These are phyloP conservation scores for Rhodotorula sp. DNA, from an alignment of 1,284 basidiomycete genomes.

Conservation along the genomic window DNA sequence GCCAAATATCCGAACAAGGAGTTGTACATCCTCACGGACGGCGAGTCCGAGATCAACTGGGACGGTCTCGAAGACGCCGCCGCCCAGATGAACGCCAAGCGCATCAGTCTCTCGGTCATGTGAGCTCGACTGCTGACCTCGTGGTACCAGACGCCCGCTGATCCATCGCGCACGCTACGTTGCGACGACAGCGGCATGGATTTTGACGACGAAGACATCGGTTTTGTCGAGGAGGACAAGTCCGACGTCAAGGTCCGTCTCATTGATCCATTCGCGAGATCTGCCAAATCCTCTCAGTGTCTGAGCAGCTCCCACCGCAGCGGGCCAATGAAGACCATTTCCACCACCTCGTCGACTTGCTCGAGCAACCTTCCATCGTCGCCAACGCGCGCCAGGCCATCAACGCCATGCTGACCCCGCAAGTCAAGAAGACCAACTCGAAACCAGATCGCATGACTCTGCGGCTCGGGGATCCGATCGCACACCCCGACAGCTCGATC, in stretches of 20 bases:
- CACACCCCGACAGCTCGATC: conserved; percentile 66
- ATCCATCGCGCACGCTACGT: background rate
- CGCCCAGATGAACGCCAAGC: conserved; percentile 34
- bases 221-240: conserved; percentile 67
- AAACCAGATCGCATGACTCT: conserved; percentile 63
- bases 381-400: conserved; percentile 71
- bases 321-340: conserved; percentile 75
- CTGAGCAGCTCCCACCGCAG: conserved; percentile 51
- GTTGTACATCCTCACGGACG: conserved; percentile 50
- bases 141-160: no score
- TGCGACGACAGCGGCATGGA: conserved; percentile 61
- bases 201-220: conserved; percentile 73
- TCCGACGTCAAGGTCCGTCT: conserved; percentile 63
- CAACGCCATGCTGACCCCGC: conserved; percentile 65
- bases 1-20: conserved; percentile 43
- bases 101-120: conserved; percentile 46
- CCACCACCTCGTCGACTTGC: conserved; percentile 57
- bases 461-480: conserved; percentile 70
- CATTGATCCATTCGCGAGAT: background rate
- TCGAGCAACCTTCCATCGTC: conserved; percentile 56
- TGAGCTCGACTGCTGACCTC: no score
- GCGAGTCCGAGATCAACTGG: conserved; percentile 42
- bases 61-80: conserved; percentile 31
- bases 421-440: conserved; percentile 68
- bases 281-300: background rate